Evolutionary conservation across 352 stramenopile species (phyloP).

Genomic region (Phytophthora pseudosyringae): DNA sequence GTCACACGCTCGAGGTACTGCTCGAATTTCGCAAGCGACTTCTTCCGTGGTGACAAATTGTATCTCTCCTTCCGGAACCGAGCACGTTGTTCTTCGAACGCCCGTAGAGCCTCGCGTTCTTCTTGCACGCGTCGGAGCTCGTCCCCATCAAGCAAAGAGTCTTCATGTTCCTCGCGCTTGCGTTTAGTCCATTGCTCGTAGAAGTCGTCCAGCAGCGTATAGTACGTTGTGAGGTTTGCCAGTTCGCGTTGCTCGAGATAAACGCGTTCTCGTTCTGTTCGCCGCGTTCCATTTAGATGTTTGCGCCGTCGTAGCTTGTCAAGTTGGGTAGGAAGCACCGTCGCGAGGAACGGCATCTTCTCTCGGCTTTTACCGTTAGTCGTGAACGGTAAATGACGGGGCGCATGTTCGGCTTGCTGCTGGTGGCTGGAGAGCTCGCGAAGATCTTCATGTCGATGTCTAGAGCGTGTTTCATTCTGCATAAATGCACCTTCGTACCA

Average conservation of each 20-base stretch:
- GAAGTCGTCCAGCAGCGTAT: conserved; percentile 64
- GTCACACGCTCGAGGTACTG: conserved; percentile 62
- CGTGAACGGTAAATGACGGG: conserved; percentile 54
- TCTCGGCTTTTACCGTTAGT: conserved; percentile 70
- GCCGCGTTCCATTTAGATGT: conserved; percentile 47
- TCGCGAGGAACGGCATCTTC: conserved; percentile 65
- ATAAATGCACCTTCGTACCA: conserved; percentile 82
- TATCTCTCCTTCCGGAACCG: conserved; percentile 70
- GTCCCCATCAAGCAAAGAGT: conserved; percentile 36
- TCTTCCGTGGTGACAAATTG: conserved; percentile 49
- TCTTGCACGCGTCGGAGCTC: conserved; percentile 37
- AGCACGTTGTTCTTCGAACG: conserved; percentile 46
- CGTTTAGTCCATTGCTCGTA: conserved; percentile 65
- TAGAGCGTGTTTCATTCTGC: conserved; percentile 58
- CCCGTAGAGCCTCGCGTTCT: conserved; percentile 43
- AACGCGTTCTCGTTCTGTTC: conserved; percentile 43
- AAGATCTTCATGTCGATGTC: conserved; percentile 64
- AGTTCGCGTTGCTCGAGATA: conserved; percentile 56
- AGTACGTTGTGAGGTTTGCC: conserved; percentile 64
- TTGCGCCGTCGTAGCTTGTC: conserved; percentile 44
- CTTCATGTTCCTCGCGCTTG: conserved; percentile 44
- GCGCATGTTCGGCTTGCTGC: conserved; percentile 20
- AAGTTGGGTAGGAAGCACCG: conserved; percentile 42
- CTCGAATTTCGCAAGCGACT: conserved; percentile 53
- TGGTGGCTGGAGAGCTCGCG: conserved; percentile 25